phyloP scores from a whole-genome alignment of 2,329 filamentous ascomycete genomes.

The Stenocarpella maydis region DNA sequence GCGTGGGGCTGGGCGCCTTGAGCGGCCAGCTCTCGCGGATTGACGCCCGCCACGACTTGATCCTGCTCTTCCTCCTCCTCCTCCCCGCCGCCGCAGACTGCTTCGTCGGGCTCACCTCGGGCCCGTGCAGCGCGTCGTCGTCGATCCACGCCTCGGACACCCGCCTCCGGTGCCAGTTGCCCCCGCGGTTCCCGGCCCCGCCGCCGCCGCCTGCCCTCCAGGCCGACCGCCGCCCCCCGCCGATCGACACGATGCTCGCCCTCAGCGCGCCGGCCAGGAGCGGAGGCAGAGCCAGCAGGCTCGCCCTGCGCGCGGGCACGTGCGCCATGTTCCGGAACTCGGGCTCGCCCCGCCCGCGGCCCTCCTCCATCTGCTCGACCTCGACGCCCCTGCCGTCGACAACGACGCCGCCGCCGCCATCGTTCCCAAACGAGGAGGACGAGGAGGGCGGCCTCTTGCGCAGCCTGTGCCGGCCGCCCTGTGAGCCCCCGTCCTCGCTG shows the following conservation, averaged over 20 bases:
- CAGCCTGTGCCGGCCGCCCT: constrained; percentile 13
- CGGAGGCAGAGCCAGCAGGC: constrained; percentile 38
- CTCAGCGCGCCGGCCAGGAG: constrained; percentile 34
- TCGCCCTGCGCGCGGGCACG: constrained; percentile 19
- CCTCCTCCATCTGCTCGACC: constrained; percentile 16
- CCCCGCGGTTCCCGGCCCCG: neutral
- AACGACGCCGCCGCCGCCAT: neutral
- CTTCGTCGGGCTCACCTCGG: constrained; percentile 47
- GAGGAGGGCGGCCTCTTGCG: constrained; percentile 14
- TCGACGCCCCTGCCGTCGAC: neutral
- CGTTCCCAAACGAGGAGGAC: neutral
- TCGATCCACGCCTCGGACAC: constrained; percentile 55
- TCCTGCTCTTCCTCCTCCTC: constrained; percentile 1
- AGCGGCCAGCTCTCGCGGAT: constrained; percentile 43
- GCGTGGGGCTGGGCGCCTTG: constrained; percentile 44
- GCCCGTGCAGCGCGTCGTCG: constrained; percentile 60
- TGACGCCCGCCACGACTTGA: constrained; percentile 32
- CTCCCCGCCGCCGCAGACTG: constrained; percentile 18
- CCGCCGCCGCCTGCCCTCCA: neutral
- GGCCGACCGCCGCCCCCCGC: neutral
- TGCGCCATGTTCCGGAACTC: constrained; percentile 34
- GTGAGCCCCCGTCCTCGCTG: constrained; percentile 22
- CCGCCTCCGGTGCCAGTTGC: constrained; percentile 39
- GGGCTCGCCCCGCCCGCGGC: constrained; percentile 23
- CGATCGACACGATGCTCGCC: constrained; percentile 25